These are phyloP conservation scores for Penicillium desertorum DNA, from an alignment of 495 filamentous ascomycete genomes.

Conservation along the genomic window DNA sequence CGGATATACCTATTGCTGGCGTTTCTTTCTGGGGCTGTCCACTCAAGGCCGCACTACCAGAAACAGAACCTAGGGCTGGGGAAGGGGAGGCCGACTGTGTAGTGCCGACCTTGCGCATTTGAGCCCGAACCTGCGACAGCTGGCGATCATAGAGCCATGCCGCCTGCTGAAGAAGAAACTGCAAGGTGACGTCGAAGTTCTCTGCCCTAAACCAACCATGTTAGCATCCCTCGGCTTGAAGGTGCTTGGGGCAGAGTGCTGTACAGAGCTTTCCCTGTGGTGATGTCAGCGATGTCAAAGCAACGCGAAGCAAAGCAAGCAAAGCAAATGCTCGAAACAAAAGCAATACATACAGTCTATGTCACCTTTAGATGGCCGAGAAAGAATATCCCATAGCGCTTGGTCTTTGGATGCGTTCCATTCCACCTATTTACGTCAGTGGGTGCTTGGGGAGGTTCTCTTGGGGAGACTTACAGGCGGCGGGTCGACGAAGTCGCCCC, in stretches of 20 bases:
- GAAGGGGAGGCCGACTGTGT: slow-evolving; percentile 47
- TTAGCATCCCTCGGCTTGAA: slow-evolving; percentile 9
- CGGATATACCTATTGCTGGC: slow-evolving; percentile 53
- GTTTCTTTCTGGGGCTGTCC: slow-evolving; percentile 59
- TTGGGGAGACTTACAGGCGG: slow-evolving; percentile 60
- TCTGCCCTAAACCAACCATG: slow-evolving; percentile 46
- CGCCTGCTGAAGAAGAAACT: slow-evolving; percentile 90
- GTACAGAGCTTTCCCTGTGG: slow-evolving; percentile 81
- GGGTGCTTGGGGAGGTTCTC: neutral
- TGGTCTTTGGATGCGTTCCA: slow-evolving; percentile 83
- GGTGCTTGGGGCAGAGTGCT: slow-evolving; percentile 25
- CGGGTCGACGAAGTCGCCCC: slow-evolving; percentile 87
- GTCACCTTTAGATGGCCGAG: slow-evolving; percentile 65
- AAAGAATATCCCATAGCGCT: slow-evolving; percentile 86
- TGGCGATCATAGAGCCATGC: slow-evolving; percentile 94
- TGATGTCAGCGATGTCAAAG: slow-evolving; percentile 32
- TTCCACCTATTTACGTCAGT: slow-evolving; percentile 50
- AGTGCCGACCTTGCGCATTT: slow-evolving; percentile 75
- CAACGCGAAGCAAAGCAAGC: neutral
- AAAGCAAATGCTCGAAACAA: neutral
- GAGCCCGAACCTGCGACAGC: slow-evolving; percentile 80
- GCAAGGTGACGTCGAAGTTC: slow-evolving; percentile 70
- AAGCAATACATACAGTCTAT: slow-evolving; percentile 67
- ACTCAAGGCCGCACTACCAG: slow-evolving; percentile 49
- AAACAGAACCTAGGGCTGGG: slow-evolving; percentile 50